phyloP scores from a whole-genome alignment of 2,329 filamentous ascomycete genomes.

The Pseudocercospora pini-densiflorae region DNA sequence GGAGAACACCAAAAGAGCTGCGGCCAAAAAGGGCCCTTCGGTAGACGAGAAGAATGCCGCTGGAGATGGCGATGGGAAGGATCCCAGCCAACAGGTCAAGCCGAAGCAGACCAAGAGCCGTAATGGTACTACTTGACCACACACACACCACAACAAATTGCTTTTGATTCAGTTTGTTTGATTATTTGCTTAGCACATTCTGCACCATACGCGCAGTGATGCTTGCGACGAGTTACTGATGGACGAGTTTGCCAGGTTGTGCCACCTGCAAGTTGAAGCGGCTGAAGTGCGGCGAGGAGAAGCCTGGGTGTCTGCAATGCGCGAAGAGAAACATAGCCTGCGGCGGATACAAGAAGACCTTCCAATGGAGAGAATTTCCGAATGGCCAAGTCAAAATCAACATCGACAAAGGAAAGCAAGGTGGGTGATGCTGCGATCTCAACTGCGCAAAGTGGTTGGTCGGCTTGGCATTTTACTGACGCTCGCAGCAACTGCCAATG shows the following conservation, averaged over 20 bases:
- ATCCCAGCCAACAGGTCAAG: slow-evolving; percentile 53
- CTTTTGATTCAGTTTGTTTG: slow-evolving; percentile 9
- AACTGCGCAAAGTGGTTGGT: neutral
- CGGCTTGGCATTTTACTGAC: slow-evolving; percentile 12
- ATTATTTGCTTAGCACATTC: neutral
- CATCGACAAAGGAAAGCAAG: slow-evolving; percentile 36
- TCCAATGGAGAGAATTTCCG: slow-evolving; percentile 71
- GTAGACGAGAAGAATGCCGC: slow-evolving; percentile 23
- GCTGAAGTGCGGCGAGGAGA: slow-evolving; percentile 74
- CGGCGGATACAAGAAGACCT: slow-evolving; percentile 75
- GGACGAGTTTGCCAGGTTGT: slow-evolving; percentile 58
- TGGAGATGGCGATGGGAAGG: slow-evolving; percentile 28
- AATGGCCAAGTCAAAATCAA: slow-evolving; percentile 61
- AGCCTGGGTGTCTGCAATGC: slow-evolving; percentile 47
- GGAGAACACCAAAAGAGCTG: slow-evolving; percentile 32
- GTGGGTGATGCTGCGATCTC: slow-evolving; percentile 4
- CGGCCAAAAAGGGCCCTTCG: slow-evolving; percentile 26
- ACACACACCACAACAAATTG: slow-evolving; percentile 14
- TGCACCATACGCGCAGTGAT: neutral
- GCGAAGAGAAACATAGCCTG: slow-evolving; percentile 67
- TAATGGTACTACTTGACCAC: slow-evolving; percentile 62
- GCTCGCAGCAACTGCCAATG: slow-evolving; percentile 15
- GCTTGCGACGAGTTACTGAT: slow-evolving; percentile 28
- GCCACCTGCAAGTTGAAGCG: slow-evolving; percentile 75
- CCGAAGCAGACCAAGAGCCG: slow-evolving; percentile 76